These are phyloP conservation scores for Rhodotorula diobovata DNA, from an alignment of 768 basidiomycete genomes.

Conservation along the genomic window DNA sequence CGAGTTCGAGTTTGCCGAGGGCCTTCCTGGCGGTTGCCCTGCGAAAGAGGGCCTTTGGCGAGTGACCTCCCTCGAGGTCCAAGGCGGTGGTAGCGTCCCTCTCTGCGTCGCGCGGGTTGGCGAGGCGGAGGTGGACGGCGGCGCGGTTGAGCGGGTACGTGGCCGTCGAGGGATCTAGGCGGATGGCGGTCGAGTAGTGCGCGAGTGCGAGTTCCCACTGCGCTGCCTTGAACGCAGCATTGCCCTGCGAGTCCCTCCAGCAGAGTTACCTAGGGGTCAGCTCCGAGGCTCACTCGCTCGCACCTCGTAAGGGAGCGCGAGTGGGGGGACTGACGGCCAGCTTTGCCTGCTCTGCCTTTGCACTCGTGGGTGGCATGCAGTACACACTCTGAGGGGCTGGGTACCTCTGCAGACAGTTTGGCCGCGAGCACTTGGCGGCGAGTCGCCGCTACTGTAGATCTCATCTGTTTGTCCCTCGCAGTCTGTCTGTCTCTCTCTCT, in stretches of 20 bases:
- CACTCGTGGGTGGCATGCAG: not conserved
- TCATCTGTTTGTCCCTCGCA: too few relatives aligned
- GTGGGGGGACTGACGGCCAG: conserved; percentile 1
- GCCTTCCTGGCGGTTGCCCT: conserved; percentile 48
- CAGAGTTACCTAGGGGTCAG: not conserved
- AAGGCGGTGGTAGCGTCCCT: conserved; percentile 45
- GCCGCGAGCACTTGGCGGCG: too few relatives aligned
- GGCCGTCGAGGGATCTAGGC: conserved; percentile 66
- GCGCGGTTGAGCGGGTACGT: conserved; percentile 82
- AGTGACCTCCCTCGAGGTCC: conserved; percentile 43
- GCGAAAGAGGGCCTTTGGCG: conserved; percentile 48
- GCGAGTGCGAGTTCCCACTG: conserved; percentile 76
- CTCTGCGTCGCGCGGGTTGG: conserved; percentile 48
- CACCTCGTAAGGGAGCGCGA: too few relatives aligned
- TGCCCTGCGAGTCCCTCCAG: conserved; percentile 68
- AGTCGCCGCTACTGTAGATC: too few relatives aligned
- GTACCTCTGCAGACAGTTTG: too few relatives aligned
- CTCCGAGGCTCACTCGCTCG: not conserved
- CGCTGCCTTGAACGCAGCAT: conserved; percentile 73
- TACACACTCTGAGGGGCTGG: too few relatives aligned
- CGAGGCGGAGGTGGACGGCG: conserved; percentile 86
- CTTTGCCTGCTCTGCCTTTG: conserved; percentile 13
- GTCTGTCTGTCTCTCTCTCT: too few relatives aligned
- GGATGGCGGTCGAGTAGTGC: conserved; percentile 74
- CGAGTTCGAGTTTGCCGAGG: conserved; percentile 14